A percentile compares a stretch with the other conserved stretches of the same genome.
Evolutionary conservation across 163 green algal genomes (phyloP).

Genomic region (Scenedesmus sp.): DNA sequence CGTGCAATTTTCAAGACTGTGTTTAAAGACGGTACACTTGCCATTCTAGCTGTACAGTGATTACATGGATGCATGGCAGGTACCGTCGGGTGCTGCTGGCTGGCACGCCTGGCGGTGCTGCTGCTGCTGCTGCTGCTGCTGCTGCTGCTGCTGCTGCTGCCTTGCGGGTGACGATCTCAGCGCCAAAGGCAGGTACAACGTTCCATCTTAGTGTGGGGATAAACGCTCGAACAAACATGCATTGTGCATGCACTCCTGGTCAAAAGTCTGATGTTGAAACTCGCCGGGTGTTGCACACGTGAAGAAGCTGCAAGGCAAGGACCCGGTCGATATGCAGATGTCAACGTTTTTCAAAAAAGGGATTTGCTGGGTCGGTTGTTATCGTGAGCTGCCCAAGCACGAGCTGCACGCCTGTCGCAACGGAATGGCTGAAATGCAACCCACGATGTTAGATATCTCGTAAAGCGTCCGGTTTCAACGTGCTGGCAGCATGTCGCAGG

Average conservation of each 20-base stretch:
- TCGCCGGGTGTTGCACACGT: not conserved
- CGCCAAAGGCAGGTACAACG: not conserved
- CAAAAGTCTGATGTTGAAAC: not conserved
- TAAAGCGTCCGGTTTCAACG: not conserved
- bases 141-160: constrained; percentile 6
- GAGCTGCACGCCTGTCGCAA: not conserved
- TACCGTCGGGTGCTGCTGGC: not conserved
- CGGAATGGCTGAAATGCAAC: not conserved
- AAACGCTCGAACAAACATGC: not conserved
- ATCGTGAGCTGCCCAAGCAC: not conserved
- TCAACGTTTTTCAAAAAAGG: not conserved
- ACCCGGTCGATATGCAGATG: not conserved
- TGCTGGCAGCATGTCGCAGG: constrained; percentile 4
- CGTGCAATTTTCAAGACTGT: not conserved
- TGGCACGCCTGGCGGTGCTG: not conserved
- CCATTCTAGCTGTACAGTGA: not conserved
- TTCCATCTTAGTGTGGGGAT: too few relatives aligned
- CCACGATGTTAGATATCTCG: not conserved
- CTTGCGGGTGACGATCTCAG: not conserved
- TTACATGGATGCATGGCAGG: not conserved
- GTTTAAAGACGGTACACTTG: not conserved
- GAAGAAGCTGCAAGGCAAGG: not conserved
- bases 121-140: not conserved
- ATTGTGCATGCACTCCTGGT: not conserved
- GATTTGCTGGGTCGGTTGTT: not conserved